phyloP scores from a whole-genome alignment of 441 rosid genomes.

The Populus trichocarpa region DNA sequence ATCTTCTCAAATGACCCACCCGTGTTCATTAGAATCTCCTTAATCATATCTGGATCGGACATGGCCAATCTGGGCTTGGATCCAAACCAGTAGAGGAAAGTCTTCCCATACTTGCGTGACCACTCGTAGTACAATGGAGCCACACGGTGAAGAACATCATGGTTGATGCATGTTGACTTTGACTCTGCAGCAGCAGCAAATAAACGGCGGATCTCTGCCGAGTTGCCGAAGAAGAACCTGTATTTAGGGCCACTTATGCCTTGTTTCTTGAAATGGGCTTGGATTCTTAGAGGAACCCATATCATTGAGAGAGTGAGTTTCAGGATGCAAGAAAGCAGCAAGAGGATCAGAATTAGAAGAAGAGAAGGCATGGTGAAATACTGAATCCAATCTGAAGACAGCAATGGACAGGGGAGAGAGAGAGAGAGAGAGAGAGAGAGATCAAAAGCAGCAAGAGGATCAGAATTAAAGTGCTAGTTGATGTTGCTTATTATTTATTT shows the following conservation, averaged over 20 bases:
- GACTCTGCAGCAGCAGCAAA: slow-evolving; percentile 40
- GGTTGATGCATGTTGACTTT: slow-evolving; percentile 28
- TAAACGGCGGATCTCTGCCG: slow-evolving; percentile 37
- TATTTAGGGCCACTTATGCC: slow-evolving; percentile 48
- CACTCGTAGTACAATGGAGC: slow-evolving; percentile 50
- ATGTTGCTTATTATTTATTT: too few relatives aligned
- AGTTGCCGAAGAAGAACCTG: slow-evolving; percentile 54
- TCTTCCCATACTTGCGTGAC: slow-evolving; percentile 48
- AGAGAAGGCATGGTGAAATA: slow-evolving; percentile 2
- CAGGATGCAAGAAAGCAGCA: background rate
- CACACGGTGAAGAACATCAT: slow-evolving; percentile 38
- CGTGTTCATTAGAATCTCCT: slow-evolving; percentile 36
- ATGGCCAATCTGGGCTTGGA: slow-evolving; percentile 46
- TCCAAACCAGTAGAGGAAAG: slow-evolving; percentile 69
- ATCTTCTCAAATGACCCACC: slow-evolving; percentile 33
- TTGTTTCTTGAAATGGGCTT: slow-evolving; percentile 44
- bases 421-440: too few relatives aligned
- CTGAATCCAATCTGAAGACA: too few relatives aligned
- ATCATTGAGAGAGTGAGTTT: slow-evolving; percentile 10
- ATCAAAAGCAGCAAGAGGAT: background rate
- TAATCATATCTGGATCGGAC: slow-evolving; percentile 51
- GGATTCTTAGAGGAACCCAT: slow-evolving; percentile 52
- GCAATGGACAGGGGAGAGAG: too few relatives aligned
- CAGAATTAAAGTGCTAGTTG: too few relatives aligned
- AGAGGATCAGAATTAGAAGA: background rate